phyloP scores from a whole-genome alignment of 345 rosid species.

The Eucalyptus regnans region DNA sequence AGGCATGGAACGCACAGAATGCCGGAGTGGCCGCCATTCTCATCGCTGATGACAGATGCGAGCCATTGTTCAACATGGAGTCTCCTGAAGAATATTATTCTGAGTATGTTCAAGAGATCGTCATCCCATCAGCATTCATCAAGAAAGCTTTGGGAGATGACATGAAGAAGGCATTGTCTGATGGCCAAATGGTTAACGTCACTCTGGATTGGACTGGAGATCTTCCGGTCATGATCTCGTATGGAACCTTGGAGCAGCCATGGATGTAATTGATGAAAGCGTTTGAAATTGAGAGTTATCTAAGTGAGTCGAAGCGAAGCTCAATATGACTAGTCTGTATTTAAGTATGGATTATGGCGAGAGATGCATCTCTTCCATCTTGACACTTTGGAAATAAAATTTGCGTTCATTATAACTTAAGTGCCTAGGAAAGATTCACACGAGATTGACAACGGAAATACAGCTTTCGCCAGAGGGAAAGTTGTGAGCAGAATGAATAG shows the following conservation, averaged over 20 bases:
- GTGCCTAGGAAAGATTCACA: not conserved
- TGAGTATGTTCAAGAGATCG: not conserved
- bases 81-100: not conserved
- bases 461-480: not conserved
- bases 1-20: not conserved
- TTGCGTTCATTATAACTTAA: not conserved
- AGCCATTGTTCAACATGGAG: not conserved
- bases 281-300: not conserved
- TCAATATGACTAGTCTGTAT: not conserved
- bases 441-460: not conserved
- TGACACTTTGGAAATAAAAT: not conserved
- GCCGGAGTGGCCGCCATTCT: not conserved
- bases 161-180: not conserved
- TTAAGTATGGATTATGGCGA: not conserved
- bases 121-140: not conserved
- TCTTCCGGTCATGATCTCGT: not conserved
- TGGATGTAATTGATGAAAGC: not conserved
- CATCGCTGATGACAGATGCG: not conserved
- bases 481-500: not conserved
- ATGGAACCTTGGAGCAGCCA: not conserved
- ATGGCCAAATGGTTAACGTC: not conserved
- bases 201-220: not conserved
- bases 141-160: not conserved
- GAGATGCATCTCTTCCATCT: not conserved
- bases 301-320: not conserved